Percentiles rank a stretch among this genome's conserved stretches.
Conservation (phyloP, 148 eudicot genomes). For the Rhododendron williamsianum region DNA sequence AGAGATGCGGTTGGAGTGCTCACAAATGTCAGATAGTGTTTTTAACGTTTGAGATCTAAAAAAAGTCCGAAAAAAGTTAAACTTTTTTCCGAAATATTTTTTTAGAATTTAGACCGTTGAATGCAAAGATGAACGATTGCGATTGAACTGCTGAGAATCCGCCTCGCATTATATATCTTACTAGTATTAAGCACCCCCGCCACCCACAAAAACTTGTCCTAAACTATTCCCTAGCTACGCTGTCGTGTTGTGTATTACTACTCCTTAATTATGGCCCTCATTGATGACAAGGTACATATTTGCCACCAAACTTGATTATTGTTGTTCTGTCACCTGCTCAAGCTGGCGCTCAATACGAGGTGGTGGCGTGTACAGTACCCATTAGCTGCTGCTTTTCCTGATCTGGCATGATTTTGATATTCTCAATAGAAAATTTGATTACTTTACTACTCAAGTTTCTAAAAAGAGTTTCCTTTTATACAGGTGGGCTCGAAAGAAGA, state of each 20-base stretch:
- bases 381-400: background rate
- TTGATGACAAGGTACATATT: background rate
- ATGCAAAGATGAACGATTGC: no score
- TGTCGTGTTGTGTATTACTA: background rate
- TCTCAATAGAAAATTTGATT: background rate
- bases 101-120: fast-evolving
- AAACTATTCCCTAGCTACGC: background rate
- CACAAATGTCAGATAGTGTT: no score
- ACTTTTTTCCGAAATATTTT: no score
- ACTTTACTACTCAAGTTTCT: no score
- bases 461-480: no score
- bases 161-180: no score
- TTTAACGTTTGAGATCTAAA: no score
- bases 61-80: no score
- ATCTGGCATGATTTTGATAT: background rate
- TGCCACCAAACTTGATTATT: background rate
- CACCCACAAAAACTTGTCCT: background rate
- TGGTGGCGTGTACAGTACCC: background rate
- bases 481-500: no score
- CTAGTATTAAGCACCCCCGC: background rate
- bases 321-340: background rate
- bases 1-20: no score
- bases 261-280: background rate
- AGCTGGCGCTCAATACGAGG: background rate
- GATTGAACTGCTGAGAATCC: no score